These are phyloP conservation scores for Fusarium nygamai DNA, from an alignment of 2,329 filamentous ascomycete genomes.

Conservation along the genomic window DNA sequence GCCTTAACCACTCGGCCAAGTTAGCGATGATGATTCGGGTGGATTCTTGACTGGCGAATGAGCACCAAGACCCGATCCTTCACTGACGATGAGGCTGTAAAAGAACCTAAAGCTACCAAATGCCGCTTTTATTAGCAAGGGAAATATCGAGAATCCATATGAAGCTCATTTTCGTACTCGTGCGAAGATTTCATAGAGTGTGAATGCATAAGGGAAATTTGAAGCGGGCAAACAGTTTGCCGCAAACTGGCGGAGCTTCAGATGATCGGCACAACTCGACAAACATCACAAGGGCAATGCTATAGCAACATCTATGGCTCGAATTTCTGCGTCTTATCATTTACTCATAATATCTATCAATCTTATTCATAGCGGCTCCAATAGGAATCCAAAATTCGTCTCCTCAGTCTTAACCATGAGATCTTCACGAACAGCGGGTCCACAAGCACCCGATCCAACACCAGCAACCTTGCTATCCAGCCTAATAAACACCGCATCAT, in stretches of 20 bases:
- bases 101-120: accelerated
- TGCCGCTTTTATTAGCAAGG: accelerated
- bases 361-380: conserved; percentile 45
- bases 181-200: accelerated
- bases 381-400: conserved; percentile 53
- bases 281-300: too few species aligned
- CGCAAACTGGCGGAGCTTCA: background rate
- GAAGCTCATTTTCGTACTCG: accelerated
- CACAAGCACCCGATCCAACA: conserved; percentile 60
- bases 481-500: conserved; percentile 56
- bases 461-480: conserved; percentile 60
- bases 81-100: accelerated
- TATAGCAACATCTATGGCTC: background rate
- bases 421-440: conserved; percentile 58
- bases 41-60: accelerated
- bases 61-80: accelerated
- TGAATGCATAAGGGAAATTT: too few species aligned
- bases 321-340: background rate
- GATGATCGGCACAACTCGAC: background rate
- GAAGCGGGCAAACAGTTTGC: too few species aligned
- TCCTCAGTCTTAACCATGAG: conserved; percentile 54
- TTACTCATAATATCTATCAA: background rate
- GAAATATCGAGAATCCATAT: accelerated
- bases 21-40: conserved; percentile 33
- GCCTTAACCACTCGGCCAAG: conserved; percentile 41